Evolutionary conservation across 1,284 basidiomycete species (phyloP).

Genomic region (Hymenochaete sp.): DNA sequence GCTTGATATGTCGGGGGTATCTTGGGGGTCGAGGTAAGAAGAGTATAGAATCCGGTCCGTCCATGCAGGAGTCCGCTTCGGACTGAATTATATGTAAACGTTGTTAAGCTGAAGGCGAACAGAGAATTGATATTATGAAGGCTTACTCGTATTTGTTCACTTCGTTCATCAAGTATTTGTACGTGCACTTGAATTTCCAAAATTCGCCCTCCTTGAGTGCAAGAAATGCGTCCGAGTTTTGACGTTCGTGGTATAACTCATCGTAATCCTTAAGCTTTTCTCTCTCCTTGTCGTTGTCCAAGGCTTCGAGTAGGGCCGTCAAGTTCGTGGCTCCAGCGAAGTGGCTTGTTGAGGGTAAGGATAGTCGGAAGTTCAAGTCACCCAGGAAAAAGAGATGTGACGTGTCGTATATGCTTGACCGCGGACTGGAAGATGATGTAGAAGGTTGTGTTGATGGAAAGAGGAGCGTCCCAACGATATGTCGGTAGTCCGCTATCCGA

Average conservation of each 20-base stretch:
- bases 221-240: conserved; percentile 56
- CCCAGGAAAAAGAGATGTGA: conserved; percentile 84
- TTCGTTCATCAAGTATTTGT: conserved; percentile 77
- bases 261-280: conserved; percentile 67
- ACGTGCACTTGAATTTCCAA: conserved; percentile 80
- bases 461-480: conserved; percentile 76
- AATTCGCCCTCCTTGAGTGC: conserved; percentile 78
- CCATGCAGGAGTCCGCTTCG: conserved; percentile 82
- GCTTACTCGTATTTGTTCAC: conserved; percentile 72
- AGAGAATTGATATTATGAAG: conserved; percentile 3
- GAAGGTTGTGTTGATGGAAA: conserved; percentile 54
- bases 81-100: conserved; percentile 7
- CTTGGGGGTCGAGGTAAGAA: conserved; percentile 62
- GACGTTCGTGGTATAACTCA: conserved; percentile 60
- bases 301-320: conserved; percentile 31
- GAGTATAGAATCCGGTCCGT: conserved; percentile 91
- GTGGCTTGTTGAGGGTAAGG: conserved; percentile 43
- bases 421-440: conserved; percentile 25
- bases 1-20: conserved; percentile 40
- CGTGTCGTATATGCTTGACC: conserved; percentile 66
- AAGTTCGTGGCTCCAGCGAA: conserved; percentile 27
- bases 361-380: conserved; percentile 85
- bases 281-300: conserved; percentile 48
- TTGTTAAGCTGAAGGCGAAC: not conserved
- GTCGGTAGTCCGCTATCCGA: conserved; percentile 76